phyloP scores from a whole-genome alignment of 2,329 filamentous ascomycete species.

The Sarocladiaceae sp. region DNA sequence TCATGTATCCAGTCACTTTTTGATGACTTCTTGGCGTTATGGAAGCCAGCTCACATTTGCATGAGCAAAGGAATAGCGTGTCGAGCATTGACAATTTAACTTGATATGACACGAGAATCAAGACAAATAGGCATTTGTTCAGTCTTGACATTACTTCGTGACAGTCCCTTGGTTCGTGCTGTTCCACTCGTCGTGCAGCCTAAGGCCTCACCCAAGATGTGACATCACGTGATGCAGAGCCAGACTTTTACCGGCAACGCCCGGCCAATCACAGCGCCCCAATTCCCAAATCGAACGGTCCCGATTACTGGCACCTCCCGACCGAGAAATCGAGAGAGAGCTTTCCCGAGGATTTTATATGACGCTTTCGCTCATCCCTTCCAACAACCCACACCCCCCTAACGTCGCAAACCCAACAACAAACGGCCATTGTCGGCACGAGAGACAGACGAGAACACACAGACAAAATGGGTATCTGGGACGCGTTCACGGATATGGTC shows the following conservation, averaged over 20 bases:
- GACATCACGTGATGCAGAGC: background rate
- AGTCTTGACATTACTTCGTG: background rate
- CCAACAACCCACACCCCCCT: background rate
- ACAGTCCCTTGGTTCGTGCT: background rate
- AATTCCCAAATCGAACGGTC: slow-evolving; percentile 31
- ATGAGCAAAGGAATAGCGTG: background rate
- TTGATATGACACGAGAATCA: no score
- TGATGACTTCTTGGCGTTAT: background rate
- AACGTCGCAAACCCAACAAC: no score
- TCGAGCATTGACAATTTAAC: background rate
- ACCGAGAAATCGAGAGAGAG: slow-evolving; percentile 27
- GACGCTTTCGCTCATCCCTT: slow-evolving; percentile 1
- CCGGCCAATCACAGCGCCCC: slow-evolving; percentile 42
- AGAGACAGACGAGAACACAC: slow-evolving; percentile 9
- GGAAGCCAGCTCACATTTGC: background rate
- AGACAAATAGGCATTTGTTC: no score
- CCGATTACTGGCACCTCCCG: slow-evolving; percentile 7
- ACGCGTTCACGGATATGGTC: slow-evolving; percentile 59
- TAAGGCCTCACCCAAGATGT: background rate
- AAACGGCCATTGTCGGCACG: background rate
- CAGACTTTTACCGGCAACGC: slow-evolving; percentile 7
- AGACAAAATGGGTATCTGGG: slow-evolving; percentile 63
- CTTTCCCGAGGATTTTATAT: slow-evolving; percentile 18
- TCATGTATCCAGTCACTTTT: no score
- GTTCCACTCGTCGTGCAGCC: background rate